Evolutionary conservation across 139 green algal genomes (phyloP).

Genomic region (Chlamydomonas applanata): DNA sequence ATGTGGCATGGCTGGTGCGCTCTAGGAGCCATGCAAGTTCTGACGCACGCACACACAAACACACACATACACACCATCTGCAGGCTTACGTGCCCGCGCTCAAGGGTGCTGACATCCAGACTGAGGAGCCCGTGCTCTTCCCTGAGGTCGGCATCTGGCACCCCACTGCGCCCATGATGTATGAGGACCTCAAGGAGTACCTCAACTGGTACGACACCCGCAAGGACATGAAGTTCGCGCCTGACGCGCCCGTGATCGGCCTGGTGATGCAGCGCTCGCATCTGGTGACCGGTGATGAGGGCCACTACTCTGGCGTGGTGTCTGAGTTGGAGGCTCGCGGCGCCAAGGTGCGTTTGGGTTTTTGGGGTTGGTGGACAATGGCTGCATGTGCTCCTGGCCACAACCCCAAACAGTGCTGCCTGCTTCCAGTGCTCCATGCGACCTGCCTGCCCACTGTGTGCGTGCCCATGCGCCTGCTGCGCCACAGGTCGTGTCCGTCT

Average conservation of each 20-base stretch:
- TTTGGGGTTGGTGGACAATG: no score
- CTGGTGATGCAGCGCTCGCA: constrained; percentile 97
- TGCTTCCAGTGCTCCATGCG: no score
- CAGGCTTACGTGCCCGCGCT: constrained; percentile 85
- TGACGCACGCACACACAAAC: neutral
- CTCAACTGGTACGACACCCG: constrained; percentile 99
- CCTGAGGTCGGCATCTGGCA: constrained; percentile 98
- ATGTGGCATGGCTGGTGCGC: no score
- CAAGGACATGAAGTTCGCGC: constrained; percentile 82
- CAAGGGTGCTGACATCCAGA: constrained; percentile 59
- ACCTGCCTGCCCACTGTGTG: no score
- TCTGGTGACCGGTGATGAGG: constrained; percentile 97
- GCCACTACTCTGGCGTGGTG: constrained; percentile 91
- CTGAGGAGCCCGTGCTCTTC: constrained; percentile 84
- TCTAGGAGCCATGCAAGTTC: neutral
- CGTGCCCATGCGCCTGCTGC: neutral
- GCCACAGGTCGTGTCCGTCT: constrained; percentile 85
- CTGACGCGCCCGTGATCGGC: constrained; percentile 90
- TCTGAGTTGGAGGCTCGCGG: constrained; percentile 90
- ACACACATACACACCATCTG: neutral
- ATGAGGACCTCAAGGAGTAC: constrained; percentile 99
- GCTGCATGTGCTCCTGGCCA: no score
- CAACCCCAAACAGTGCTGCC: no score
- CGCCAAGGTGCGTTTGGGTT: constrained; percentile 70
- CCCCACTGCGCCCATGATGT: constrained; percentile 83